A percentile compares a stretch with the other conserved stretches of the same genome.
Evolutionary conservation across 148 eudicot species (phyloP).

Genomic region (Polygonum maritimum): DNA sequence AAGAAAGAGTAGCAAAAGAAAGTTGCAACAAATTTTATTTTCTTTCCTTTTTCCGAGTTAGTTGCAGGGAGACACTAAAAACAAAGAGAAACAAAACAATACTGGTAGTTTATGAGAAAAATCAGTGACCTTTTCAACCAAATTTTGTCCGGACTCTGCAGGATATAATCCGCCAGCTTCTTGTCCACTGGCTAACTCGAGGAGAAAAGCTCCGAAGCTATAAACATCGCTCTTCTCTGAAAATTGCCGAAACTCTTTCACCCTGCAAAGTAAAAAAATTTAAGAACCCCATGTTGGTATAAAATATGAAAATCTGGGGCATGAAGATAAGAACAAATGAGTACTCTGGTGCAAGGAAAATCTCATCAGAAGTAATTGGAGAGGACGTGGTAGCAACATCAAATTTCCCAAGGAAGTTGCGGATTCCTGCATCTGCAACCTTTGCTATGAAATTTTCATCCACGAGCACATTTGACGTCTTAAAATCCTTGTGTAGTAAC

Average conservation of each 20-base stretch:
- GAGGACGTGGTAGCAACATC: conserved; percentile 81
- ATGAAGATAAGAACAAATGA: conserved; percentile 10
- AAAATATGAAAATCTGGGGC: background rate
- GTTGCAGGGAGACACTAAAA: background rate
- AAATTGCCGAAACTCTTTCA: conserved; percentile 75
- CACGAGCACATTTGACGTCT: conserved; percentile 93
- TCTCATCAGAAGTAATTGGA: conserved; percentile 55
- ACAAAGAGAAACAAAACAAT: background rate
- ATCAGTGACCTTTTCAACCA: conserved; percentile 71
- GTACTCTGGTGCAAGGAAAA: conserved; percentile 93
- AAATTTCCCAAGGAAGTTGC: conserved; percentile 73
- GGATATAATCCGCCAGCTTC: conserved; percentile 59
- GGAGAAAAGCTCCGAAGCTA: conserved; percentile 80
- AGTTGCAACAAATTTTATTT: no score
- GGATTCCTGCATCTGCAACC: conserved; percentile 94
- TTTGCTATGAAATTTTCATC: conserved; percentile 97
- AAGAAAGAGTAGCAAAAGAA: background rate
- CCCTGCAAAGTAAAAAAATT: conserved; percentile 34
- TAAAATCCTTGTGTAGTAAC: conserved; percentile 86
- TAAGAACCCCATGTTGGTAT: background rate
- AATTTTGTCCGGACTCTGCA: conserved; percentile 39
- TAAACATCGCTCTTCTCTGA: conserved; percentile 87
- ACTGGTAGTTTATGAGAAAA: background rate
- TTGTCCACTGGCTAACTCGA: conserved; percentile 77
- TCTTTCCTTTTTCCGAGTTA: background rate